A percentile compares a stretch with the other conserved stretches of the same genome.
Conservation (phyloP, 2,329 filamentous ascomycete genomes). For the Septoria linicola region DNA sequence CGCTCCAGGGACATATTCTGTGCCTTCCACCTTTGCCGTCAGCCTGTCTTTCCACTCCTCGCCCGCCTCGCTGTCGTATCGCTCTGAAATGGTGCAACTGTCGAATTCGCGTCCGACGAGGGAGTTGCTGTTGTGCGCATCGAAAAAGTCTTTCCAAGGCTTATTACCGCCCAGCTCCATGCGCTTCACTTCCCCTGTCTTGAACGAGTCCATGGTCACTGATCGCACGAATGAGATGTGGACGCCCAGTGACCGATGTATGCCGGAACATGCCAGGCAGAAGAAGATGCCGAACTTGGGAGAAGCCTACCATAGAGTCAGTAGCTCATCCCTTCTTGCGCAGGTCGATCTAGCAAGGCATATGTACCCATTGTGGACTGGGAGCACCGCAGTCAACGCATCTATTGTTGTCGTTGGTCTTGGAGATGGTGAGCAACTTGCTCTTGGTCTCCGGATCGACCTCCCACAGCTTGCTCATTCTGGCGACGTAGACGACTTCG, state of each 20-base stretch:
- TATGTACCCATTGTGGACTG: slow-evolving; percentile 89
- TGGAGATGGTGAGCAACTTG: slow-evolving; percentile 92
- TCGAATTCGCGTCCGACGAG: slow-evolving; percentile 63
- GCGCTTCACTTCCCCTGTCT: slow-evolving; percentile 83
- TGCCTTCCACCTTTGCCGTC: slow-evolving; percentile 81
- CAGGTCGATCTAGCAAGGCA: neutral
- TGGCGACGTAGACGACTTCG: slow-evolving; percentile 21
- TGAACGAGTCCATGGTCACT: slow-evolving; percentile 99
- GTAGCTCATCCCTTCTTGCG: neutral
- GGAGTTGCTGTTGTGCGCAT: slow-evolving; percentile 52
- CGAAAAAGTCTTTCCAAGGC: slow-evolving; percentile 83
- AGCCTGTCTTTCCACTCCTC: slow-evolving; percentile 95
- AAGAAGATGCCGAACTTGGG: slow-evolving; percentile 99
- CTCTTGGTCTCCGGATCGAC: slow-evolving; percentile 95
- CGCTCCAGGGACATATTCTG: slow-evolving; percentile 69
- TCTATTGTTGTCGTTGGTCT: slow-evolving; percentile 79
- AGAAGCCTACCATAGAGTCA: slow-evolving; percentile 54
- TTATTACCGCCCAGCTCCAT: slow-evolving; percentile 93
- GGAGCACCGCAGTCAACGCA: slow-evolving; percentile 96
- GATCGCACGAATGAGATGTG: slow-evolving; percentile 98
- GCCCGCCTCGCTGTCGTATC: slow-evolving; percentile 84
- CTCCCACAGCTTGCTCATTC: slow-evolving; percentile 85
- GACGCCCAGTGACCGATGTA: slow-evolving; percentile 90
- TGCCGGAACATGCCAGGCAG: slow-evolving; percentile 91
- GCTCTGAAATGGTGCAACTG: slow-evolving; percentile 82